Conservation (phyloP, 2,329 filamentous ascomycete genomes). For the Penicillium fuscoglaucum region DNA sequence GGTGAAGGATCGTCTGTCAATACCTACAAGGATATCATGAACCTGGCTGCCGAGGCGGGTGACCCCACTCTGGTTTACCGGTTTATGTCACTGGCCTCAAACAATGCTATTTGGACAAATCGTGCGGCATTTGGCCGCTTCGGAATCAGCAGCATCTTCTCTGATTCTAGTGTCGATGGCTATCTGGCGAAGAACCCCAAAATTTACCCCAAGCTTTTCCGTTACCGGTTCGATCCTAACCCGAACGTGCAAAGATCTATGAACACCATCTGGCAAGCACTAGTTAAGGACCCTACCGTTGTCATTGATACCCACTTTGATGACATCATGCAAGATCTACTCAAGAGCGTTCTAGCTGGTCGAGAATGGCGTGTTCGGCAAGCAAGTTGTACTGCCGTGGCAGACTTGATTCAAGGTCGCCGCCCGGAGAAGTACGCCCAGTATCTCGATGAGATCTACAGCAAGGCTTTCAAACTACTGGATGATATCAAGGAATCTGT, state of each 20-base stretch:
- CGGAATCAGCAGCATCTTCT: conserved; percentile 86
- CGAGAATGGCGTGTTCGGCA: conserved; percentile 93
- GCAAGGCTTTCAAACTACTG: conserved; percentile 80
- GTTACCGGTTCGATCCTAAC: conserved; percentile 95
- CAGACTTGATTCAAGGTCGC: conserved; percentile 81
- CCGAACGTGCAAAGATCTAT: conserved; percentile 89
- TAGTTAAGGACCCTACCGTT: conserved; percentile 82
- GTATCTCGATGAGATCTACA: conserved; percentile 84
- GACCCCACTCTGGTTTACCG: conserved; percentile 96
- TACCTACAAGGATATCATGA: conserved; percentile 97
- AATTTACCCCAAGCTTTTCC: conserved; percentile 89
- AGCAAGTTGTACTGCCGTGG: conserved; percentile 86
- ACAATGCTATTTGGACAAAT: conserved; percentile 97
- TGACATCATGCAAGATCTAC: conserved; percentile 80
- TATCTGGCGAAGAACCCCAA: conserved; percentile 81
- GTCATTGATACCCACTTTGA: conserved; percentile 83
- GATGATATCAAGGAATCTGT: conserved; percentile 96
- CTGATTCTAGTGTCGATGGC: conserved; percentile 70
- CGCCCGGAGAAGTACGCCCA: conserved; percentile 75
- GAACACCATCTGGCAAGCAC: conserved; percentile 94
- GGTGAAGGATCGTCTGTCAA: conserved; percentile 86
- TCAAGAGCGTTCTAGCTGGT: conserved; percentile 75
- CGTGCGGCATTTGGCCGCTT: conserved; percentile 93
- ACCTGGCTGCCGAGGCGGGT: conserved; percentile 90
- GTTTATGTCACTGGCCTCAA: conserved; percentile 96